These are phyloP conservation scores for Papiliotrema fonsecae DNA, from an alignment of 1,284 basidiomycete species.

Conservation along the genomic window DNA sequence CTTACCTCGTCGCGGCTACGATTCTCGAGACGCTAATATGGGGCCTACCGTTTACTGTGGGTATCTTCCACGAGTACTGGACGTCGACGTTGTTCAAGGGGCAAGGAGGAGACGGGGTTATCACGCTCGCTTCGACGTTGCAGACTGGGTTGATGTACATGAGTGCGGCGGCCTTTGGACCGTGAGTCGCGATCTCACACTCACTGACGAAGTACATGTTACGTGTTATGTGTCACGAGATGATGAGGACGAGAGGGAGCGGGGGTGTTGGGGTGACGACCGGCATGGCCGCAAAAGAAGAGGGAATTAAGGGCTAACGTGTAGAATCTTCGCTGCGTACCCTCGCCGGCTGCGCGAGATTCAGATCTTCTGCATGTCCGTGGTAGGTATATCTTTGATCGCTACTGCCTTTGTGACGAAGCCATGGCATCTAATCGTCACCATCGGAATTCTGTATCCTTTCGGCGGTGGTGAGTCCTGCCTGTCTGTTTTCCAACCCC, in stretches of 20 bases:
- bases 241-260: no score
- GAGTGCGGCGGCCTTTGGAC: conserved; percentile 31
- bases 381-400: conserved; percentile 25
- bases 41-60: conserved; percentile 44
- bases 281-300: no score
- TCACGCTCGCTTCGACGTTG: conserved; percentile 43
- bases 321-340: conserved; percentile 30
- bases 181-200: no score
- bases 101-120: conserved; percentile 21
- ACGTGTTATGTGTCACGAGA: no score
- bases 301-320: no score
- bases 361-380: conserved; percentile 27
- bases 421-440: conserved; percentile 44
- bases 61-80: conserved; percentile 46
- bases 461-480: conserved; percentile 34
- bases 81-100: conserved; percentile 35
- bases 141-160: conserved; percentile 45
- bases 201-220: no score
- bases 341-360: conserved; percentile 25
- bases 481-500: no score
- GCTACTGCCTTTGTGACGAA: conserved; percentile 39
- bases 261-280: no score
- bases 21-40: conserved; percentile 41
- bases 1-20: conserved; percentile 40
- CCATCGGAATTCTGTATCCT: conserved; percentile 42